Percentiles rank a stretch among this genome's conserved stretches.
Conservation (phyloP, 2,329 filamentous ascomycete species). For the Talaromyces sp. region DNA sequence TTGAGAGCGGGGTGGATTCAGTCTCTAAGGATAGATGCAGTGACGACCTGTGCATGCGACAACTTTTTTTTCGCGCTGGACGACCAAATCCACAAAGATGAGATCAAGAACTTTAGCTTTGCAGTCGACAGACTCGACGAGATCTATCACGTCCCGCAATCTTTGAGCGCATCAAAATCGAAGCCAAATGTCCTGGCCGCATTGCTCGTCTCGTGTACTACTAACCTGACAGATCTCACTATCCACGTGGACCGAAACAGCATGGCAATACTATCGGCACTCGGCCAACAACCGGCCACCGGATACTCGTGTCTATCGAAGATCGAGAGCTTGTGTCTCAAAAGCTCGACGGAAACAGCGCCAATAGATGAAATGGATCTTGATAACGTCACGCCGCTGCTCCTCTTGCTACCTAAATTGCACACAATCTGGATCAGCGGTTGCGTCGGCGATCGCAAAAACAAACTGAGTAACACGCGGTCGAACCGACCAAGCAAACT, state of each 20-base stretch:
- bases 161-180: not conserved
- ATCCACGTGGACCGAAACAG: not conserved
- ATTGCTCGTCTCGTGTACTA: not conserved
- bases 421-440: not conserved
- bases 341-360: not conserved
- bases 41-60: not conserved
- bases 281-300: not conserved
- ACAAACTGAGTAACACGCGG: not conserved
- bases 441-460: not conserved
- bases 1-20: not conserved
- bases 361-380: not conserved
- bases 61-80: not conserved
- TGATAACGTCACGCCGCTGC: not conserved
- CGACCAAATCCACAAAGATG: not conserved
- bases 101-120: not conserved
- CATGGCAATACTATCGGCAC: not conserved
- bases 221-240: not conserved
- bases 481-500: not conserved
- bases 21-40: slow-evolving; percentile 1
- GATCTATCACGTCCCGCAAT: not conserved
- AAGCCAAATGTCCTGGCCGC: not conserved
- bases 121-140: not conserved
- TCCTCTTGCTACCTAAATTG: not conserved
- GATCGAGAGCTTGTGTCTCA: not conserved
- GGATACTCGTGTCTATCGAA: slow-evolving; percentile 6